Percentiles rank a stretch among this genome's conserved stretches.
Conservation (phyloP, 1,284 basidiomycete species). For the Blastosporella zonata region DNA sequence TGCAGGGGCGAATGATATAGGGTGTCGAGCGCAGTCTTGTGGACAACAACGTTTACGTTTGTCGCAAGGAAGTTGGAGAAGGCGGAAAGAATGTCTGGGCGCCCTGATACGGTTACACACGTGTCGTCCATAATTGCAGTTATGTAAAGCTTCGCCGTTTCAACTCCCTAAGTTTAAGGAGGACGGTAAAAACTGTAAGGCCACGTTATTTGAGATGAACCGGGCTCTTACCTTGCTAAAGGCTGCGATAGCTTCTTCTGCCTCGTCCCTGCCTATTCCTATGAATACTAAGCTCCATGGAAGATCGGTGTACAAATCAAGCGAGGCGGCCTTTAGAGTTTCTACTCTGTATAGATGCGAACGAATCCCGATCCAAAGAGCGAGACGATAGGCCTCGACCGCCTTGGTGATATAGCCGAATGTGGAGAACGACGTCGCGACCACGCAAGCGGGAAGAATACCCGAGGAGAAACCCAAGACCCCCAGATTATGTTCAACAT, state of each 20-base stretch:
- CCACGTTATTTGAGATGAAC: constrained; percentile 9
- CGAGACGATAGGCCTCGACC: constrained; percentile 50
- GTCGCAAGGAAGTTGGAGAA: constrained; percentile 39
- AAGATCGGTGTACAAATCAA: constrained; percentile 26
- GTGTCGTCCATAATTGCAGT: constrained; percentile 47
- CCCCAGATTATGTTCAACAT: constrained; percentile 33
- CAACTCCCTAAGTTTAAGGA: constrained; percentile 20
- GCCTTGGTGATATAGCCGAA: constrained; percentile 43
- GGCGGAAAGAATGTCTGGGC: constrained; percentile 42
- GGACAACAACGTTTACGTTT: constrained; percentile 30
- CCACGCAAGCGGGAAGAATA: constrained; percentile 54
- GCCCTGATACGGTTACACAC: constrained; percentile 57
- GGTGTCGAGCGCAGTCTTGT: constrained; percentile 43
- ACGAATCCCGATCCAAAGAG: constrained; percentile 58
- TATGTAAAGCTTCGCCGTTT: constrained; percentile 36
- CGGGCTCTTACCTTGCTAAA: constrained; percentile 35
- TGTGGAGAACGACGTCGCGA: constrained; percentile 42
- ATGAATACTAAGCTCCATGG: constrained; percentile 55
- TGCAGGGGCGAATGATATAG: constrained; percentile 53
- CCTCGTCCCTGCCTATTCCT: constrained; percentile 34
- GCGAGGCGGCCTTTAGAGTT: constrained; percentile 21
- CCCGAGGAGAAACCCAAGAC: constrained; percentile 63
- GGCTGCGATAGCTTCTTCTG: constrained; percentile 35
- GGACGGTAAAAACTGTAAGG: constrained; percentile 9
- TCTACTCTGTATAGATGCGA: constrained; percentile 40